Conservation (phyloP, 345 rosid genomes). For the Fremontodendron californicum region DNA sequence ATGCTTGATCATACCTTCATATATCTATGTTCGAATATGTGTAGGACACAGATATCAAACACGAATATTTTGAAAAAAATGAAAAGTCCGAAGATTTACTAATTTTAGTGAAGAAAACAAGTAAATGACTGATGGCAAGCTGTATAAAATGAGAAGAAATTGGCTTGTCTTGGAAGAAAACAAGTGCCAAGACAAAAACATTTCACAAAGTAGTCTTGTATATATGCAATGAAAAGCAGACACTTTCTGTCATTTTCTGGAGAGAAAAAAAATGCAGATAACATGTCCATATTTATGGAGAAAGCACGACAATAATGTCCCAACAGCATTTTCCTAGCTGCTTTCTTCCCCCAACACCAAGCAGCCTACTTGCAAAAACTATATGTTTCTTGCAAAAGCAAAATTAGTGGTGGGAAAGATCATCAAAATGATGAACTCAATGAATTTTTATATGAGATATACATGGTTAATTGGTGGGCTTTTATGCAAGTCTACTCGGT, state of each 20-base stretch:
- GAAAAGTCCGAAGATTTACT: too few relatives aligned
- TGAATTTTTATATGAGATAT: not conserved
- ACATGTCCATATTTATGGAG: not conserved
- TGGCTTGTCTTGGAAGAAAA: not conserved
- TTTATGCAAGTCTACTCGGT: not conserved
- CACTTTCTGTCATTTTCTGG: not conserved
- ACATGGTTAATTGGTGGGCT: not conserved
- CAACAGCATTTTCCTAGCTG: not conserved
- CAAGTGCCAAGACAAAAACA: not conserved
- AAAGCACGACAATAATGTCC: constrained; percentile 11
- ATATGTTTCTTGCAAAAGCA: not conserved
- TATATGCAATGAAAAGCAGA: constrained; percentile 5
- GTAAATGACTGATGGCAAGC: not conserved
- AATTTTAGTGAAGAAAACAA: too few relatives aligned
- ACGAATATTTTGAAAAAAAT: too few relatives aligned
- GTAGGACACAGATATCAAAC: too few relatives aligned
- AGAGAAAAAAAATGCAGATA: not conserved
- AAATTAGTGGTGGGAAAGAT: not conserved
- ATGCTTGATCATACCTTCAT: too few relatives aligned
- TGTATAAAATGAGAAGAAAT: not conserved
- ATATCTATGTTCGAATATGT: too few relatives aligned
- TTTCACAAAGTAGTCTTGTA: not conserved
- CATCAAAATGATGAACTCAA: not conserved
- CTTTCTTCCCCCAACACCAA: not conserved
- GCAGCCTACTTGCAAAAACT: not conserved